Evolutionary conservation across 257 asterid genomes (phyloP).

Genomic region (Leonotis leonurus): DNA sequence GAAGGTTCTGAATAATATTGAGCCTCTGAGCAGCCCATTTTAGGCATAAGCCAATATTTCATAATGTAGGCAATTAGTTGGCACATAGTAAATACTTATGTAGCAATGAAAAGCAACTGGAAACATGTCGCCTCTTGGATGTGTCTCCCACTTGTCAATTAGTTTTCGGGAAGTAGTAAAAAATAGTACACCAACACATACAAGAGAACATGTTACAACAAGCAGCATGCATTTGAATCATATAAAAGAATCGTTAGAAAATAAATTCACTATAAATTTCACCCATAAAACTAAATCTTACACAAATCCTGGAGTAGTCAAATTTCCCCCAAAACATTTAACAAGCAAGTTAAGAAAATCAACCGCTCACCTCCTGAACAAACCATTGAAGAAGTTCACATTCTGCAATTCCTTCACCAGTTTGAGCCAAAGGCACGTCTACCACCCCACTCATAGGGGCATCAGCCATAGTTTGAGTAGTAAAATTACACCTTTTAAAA

Average conservation of each 20-base stretch:
- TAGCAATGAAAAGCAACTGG: no score
- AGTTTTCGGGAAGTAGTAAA: not conserved
- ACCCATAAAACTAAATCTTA: no score
- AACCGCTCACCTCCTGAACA: constrained; percentile 71
- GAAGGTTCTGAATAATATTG: no score
- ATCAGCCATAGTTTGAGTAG: constrained; percentile 50
- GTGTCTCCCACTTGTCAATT: not conserved
- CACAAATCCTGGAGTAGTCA: no score
- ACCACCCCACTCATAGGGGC: constrained; percentile 42
- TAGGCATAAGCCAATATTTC: no score
- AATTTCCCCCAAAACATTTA: no score
- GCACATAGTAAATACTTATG: no score
- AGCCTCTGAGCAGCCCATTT: no score
- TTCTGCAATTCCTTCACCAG: constrained; percentile 99
- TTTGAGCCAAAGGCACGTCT: constrained; percentile 92
- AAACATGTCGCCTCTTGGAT: not conserved
- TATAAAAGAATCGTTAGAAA: not conserved
- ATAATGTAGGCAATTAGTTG: no score
- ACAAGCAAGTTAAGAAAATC: constrained; percentile 6
- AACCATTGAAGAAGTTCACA: constrained; percentile 97
- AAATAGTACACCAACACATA: not conserved
- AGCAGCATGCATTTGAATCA: not conserved
- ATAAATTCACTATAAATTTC: no score
- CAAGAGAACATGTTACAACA: not conserved
- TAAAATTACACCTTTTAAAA: constrained; percentile 30